These are phyloP conservation scores for Isochrysis galbana DNA, from an alignment of 78 protist genomes.

Conservation along the genomic window DNA sequence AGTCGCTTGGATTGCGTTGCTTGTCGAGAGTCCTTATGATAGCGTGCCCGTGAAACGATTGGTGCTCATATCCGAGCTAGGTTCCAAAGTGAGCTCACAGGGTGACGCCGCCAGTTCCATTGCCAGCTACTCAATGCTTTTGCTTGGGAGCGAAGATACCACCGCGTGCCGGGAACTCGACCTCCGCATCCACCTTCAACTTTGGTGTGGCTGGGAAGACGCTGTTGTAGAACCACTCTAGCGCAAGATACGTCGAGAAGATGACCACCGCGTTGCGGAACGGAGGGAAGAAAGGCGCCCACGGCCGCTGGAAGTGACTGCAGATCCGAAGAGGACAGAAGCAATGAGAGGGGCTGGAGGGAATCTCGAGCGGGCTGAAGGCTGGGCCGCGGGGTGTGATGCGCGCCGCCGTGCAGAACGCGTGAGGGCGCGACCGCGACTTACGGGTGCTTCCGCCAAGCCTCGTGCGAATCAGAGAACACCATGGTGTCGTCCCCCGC, in stretches of 20 bases:
- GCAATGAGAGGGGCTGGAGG: not conserved
- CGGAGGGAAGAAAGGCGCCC: not conserved
- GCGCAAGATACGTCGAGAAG: not conserved
- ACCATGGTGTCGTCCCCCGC: too few relatives aligned
- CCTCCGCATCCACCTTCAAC: not conserved
- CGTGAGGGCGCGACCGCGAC: too few relatives aligned
- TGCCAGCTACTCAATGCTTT: too few relatives aligned
- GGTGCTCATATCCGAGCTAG: too few relatives aligned
- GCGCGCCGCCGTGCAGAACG: too few relatives aligned
- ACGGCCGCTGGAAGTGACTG: not conserved
- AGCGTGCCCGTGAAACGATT: too few relatives aligned
- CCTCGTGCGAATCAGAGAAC: not conserved
- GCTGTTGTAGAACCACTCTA: not conserved
- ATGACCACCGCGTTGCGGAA: not conserved
- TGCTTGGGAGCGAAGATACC: too few relatives aligned
- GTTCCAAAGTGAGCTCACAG: too few relatives aligned
- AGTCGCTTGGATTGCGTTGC: too few relatives aligned
- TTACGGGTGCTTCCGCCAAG: not conserved
- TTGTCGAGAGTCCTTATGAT: too few relatives aligned
- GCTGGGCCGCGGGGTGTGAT: too few relatives aligned
- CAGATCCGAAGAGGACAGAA: not conserved
- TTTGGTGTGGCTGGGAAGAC: not conserved
- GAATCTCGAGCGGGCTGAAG: not conserved
- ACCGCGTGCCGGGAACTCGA: not conserved
- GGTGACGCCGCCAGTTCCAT: too few relatives aligned